Conservation (phyloP, 2,329 filamentous ascomycete species). For the Alternaria panax region DNA sequence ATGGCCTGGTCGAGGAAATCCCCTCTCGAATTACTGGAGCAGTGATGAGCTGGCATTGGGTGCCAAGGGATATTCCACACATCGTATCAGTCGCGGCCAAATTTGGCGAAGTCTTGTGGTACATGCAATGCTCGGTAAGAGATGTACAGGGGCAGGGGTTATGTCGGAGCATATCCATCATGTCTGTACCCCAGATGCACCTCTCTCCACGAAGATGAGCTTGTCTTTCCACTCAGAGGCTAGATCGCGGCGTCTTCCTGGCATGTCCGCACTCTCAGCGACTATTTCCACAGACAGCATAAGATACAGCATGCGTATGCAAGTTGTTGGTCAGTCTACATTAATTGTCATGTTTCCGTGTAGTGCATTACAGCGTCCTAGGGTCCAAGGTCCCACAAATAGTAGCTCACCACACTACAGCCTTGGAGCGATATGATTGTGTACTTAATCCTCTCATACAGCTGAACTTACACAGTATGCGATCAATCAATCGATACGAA, state of each 20-base stretch:
- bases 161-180: slow-evolving; percentile 3
- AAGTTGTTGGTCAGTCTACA: neutral
- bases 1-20: neutral
- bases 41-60: neutral
- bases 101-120: slow-evolving; percentile 5
- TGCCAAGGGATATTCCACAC: slow-evolving; percentile 4
- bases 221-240: neutral
- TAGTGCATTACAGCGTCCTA: neutral
- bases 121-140: slow-evolving; percentile 12
- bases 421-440: neutral
- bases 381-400: neutral
- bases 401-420: neutral
- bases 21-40: neutral
- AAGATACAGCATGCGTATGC: neutral
- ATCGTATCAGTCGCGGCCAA: slow-evolving; percentile 2
- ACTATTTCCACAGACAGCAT: neutral
- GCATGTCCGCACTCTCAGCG: neutral
- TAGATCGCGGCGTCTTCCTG: slow-evolving; percentile 1
- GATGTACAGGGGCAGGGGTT: slow-evolving; percentile 6
- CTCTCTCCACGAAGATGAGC: slow-evolving; percentile 7
- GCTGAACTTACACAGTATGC: neutral
- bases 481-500: neutral
- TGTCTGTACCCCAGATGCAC: neutral
- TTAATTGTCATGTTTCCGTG: neutral
- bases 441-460: neutral